Evolutionary conservation across 2,329 filamentous ascomycete species (phyloP).

Genomic region (Alternaria tenuissima): DNA sequence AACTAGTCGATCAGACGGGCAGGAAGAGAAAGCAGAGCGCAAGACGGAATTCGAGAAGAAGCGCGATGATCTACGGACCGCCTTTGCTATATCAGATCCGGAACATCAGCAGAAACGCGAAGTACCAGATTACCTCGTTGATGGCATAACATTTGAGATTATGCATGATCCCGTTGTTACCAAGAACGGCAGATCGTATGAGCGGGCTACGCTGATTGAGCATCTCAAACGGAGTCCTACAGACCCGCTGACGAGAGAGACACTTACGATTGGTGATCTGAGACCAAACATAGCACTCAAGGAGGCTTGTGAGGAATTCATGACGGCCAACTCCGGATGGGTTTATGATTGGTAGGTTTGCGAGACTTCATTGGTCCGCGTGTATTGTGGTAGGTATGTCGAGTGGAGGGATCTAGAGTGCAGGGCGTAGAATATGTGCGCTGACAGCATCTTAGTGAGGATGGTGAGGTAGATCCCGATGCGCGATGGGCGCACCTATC

Average conservation of each 20-base stretch:
- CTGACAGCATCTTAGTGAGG: conserved; percentile 37
- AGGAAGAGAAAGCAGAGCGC: conserved; percentile 60
- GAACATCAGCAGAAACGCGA: conserved; percentile 56
- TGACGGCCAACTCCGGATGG: conserved; percentile 83
- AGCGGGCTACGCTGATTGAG: conserved; percentile 83
- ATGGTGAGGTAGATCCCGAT: conserved; percentile 36
- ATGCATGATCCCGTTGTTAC: conserved; percentile 77
- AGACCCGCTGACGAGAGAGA: conserved; percentile 85
- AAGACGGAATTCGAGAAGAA: conserved; percentile 50
- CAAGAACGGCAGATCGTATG: conserved; percentile 89
- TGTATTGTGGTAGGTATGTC: conserved; percentile 24
- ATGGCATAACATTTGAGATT: conserved; percentile 77
- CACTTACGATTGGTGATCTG: conserved; percentile 72
- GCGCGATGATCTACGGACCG: conserved; percentile 53
- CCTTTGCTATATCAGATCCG: conserved; percentile 59
- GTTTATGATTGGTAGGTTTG: conserved; percentile 80
- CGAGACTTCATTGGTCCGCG: conserved; percentile 23
- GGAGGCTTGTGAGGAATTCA: conserved; percentile 83
- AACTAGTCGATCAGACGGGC: conserved; percentile 55
- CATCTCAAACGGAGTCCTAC: conserved; percentile 77
- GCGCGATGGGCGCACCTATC: conserved; percentile 44
- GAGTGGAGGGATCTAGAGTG: not conserved
- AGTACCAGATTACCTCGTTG: conserved; percentile 79
- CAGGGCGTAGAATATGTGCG: not conserved
- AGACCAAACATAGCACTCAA: conserved; percentile 83